Base-by-base conservation (phyloP, 352 stramenopile genomes). In the Pythium aphanidermatum region DNA sequence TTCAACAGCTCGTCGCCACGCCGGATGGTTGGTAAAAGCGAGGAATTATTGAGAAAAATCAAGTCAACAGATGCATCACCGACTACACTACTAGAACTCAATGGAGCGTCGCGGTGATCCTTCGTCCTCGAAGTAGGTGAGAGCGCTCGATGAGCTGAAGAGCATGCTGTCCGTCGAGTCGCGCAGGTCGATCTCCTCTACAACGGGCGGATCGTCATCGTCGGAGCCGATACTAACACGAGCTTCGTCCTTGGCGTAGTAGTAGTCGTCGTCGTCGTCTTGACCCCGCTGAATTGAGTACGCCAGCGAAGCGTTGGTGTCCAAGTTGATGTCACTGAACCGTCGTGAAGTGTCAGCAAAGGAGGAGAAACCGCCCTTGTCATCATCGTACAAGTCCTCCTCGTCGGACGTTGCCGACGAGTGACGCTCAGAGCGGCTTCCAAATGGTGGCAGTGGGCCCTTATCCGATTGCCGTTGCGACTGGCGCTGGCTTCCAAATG, bases 91-190 rank as follows among this genome's bases (percentile, higher is more conserved):
- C n/a, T 37, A 59, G 24, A 59, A 59, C 43, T 51, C 42, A 16
- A 54, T 54, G 21, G 36, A 43, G 21, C 30, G 19, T 11, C 46
- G 46, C 23, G 11, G 41, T 8, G 24, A 51, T 46, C 6, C 28
- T n/a, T 55, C 60, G 10, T 55, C 48, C 12, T 45, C 32, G 21
- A 61, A 63, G 33, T 72, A 70, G 4, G 67, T 62, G 16, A 77
- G 29, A 14, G 60, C 58, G 7, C 57, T 48, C 6, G 52, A 42
- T 36, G 53, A 72, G 19, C 40, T 65, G 17, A 38, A 61, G 25
- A 63, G 45, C 51, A 53, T 31, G 42, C 43, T 52, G 16, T 62
- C 46, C 19, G 64, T 55, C 30, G 62, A 71, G 21, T 51, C 55
- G 51, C 63, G 37, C 44, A 70, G 46, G 40, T 43, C 17, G 19